Percentiles rank a stretch among this genome's conserved stretches.
phyloP scores from a whole-genome alignment of 2,329 filamentous ascomycete genomes.

The Pestalotiopsis fici region DNA sequence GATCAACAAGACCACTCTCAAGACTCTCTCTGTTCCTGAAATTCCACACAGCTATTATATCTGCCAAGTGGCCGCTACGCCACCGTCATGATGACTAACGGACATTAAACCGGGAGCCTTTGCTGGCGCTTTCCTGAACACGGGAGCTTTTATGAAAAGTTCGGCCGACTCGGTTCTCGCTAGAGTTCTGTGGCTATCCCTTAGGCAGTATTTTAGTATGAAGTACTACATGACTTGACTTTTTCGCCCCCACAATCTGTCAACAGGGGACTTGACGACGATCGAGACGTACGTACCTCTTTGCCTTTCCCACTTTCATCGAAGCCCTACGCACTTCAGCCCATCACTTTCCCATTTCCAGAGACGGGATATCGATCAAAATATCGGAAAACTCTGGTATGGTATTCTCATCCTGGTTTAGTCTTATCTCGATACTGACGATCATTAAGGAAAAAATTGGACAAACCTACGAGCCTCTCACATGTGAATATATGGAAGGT shows the following conservation, averaged over 20 bases:
- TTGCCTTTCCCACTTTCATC: background rate
- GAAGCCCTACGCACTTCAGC: background rate
- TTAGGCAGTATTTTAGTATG: background rate
- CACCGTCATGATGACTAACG: background rate
- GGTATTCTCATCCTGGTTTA: background rate
- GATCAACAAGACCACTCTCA: background rate
- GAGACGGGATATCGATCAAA: background rate
- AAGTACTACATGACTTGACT: background rate
- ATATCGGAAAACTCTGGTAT: background rate
- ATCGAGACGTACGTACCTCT: background rate
- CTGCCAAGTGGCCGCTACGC: background rate
- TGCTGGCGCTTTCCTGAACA: background rate
- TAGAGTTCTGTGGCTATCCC: background rate
- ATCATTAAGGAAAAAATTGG: background rate
- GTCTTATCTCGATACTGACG: background rate
- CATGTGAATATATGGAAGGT: background rate
- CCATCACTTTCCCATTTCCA: background rate
- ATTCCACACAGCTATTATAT: background rate
- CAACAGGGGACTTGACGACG: background rate
- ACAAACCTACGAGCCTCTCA: background rate
- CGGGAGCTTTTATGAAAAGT: background rate
- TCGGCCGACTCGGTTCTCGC: background rate
- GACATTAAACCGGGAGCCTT: background rate
- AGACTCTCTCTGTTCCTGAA: background rate
- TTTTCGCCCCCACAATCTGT: background rate